phyloP scores from a whole-genome alignment of 345 rosid genomes.

The Syzygium aromaticum region DNA sequence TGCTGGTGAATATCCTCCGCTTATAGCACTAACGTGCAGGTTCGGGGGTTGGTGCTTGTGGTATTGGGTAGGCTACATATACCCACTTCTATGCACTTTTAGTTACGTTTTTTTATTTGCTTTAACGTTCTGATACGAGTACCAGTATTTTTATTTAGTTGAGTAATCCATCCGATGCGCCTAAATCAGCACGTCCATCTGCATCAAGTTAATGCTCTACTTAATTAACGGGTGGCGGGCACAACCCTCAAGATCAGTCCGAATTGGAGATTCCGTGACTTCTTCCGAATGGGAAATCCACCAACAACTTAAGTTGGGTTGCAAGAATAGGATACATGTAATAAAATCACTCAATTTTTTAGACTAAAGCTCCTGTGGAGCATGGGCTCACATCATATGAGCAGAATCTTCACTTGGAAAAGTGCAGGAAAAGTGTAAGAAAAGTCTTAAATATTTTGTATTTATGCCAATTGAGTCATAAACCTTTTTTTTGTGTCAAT shows the following conservation, averaged over 20 bases:
- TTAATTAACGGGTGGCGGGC: background rate
- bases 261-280: background rate
- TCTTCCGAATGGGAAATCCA: background rate
- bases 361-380: background rate
- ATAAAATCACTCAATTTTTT: background rate
- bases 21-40: background rate
- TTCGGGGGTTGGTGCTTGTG: background rate
- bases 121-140: background rate
- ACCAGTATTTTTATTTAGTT: background rate
- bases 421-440: too few relatives aligned
- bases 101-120: background rate
- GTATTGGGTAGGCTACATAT: background rate
- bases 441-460: too few relatives aligned
- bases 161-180: background rate
- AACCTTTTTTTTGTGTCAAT: too few relatives aligned
- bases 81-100: background rate
- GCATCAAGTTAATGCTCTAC: background rate
- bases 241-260: background rate
- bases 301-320: background rate
- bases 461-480: too few relatives aligned
- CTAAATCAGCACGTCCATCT: background rate
- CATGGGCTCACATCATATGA: background rate
- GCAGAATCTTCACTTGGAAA: background rate
- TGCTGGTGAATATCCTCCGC: fast-evolving
- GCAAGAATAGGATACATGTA: background rate